Percentiles rank a stretch among this genome's conserved stretches.
These are phyloP conservation scores for Gyromitra esculenta DNA, from an alignment of 2,329 filamentous ascomycete genomes.

Conservation along the genomic window DNA sequence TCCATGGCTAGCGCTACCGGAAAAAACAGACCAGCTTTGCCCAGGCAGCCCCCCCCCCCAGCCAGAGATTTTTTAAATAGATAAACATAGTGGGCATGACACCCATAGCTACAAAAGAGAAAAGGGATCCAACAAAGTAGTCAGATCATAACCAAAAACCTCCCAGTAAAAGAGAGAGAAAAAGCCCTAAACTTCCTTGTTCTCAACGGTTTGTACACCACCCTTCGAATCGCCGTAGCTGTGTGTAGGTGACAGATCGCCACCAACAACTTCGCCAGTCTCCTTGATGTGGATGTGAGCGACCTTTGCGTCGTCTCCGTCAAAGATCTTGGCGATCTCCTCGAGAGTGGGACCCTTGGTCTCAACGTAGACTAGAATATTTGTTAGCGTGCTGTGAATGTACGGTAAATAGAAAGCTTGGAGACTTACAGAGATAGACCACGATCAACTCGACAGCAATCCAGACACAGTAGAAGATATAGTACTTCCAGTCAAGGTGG, in stretches of 20 bases:
- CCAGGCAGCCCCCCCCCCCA: not conserved
- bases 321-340: conserved; percentile 63
- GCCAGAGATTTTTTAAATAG: not conserved
- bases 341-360: conserved; percentile 59
- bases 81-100: too few relatives aligned
- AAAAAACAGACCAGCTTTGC: conserved; percentile 14
- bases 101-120: conserved; percentile 10
- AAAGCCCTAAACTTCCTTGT: conserved; percentile 9
- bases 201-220: not conserved
- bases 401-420: not conserved
- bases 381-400: not conserved
- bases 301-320: conserved; percentile 60
- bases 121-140: not conserved
- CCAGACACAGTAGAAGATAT: conserved; percentile 63
- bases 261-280: conserved; percentile 21
- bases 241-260: conserved; percentile 13
- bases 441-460: conserved; percentile 60
- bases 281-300: conserved; percentile 33
- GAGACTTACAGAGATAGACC: conserved; percentile 60
- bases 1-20: conserved; percentile 1
- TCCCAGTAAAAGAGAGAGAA: not conserved
- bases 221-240: conserved; percentile 31
- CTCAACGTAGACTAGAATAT: conserved; percentile 39
- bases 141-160: not conserved
- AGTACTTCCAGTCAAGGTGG: conserved; percentile 62